These are phyloP conservation scores for Hyphodiscus sp. DNA, from an alignment of 2,329 filamentous ascomycete genomes.

Conservation along the genomic window DNA sequence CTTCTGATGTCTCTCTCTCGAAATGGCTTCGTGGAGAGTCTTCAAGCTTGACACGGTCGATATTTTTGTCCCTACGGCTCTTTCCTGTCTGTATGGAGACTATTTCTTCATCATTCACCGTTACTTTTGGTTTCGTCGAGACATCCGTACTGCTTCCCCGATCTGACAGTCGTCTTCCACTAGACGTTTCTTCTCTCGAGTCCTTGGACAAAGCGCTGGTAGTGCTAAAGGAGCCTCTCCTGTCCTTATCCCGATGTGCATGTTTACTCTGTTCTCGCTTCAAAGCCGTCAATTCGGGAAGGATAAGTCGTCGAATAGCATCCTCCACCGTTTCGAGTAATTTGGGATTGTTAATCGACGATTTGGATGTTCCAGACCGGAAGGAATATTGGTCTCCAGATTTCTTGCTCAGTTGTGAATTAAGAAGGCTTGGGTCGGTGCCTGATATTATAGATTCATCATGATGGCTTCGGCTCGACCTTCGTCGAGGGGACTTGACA, in stretches of 20 bases:
- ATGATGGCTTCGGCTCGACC: slow-evolving; percentile 43
- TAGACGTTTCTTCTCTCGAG: slow-evolving; percentile 30
- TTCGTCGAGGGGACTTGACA: slow-evolving; percentile 39
- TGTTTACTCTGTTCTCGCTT: slow-evolving; percentile 84
- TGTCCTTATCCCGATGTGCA: slow-evolving; percentile 56
- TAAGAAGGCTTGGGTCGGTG: slow-evolving; percentile 56
- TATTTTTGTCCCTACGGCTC: slow-evolving; percentile 44
- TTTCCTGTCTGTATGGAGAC: slow-evolving; percentile 48
- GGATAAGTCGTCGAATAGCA: slow-evolving; percentile 64
- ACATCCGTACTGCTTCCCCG: slow-evolving; percentile 32
- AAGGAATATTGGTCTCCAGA: slow-evolving; percentile 53
- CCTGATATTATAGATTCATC: slow-evolving; percentile 38
- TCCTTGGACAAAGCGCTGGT: slow-evolving; percentile 51
- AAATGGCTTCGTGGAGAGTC: slow-evolving; percentile 23
- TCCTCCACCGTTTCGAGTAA: slow-evolving; percentile 68
- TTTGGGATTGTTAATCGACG: slow-evolving; percentile 66
- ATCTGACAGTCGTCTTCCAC: slow-evolving; percentile 33
- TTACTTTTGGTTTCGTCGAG: slow-evolving; percentile 49
- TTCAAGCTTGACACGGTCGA: slow-evolving; percentile 32
- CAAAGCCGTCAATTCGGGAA: slow-evolving; percentile 85
- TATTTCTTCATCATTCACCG: slow-evolving; percentile 50
- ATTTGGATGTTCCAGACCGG: slow-evolving; percentile 48
- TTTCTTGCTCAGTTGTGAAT: slow-evolving; percentile 45
- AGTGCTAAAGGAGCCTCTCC: slow-evolving; percentile 53
- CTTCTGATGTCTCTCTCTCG: slow-evolving; percentile 38